Conservation (phyloP, 2,329 filamentous ascomycete genomes). For the Cucurbitaria berberidis region DNA sequence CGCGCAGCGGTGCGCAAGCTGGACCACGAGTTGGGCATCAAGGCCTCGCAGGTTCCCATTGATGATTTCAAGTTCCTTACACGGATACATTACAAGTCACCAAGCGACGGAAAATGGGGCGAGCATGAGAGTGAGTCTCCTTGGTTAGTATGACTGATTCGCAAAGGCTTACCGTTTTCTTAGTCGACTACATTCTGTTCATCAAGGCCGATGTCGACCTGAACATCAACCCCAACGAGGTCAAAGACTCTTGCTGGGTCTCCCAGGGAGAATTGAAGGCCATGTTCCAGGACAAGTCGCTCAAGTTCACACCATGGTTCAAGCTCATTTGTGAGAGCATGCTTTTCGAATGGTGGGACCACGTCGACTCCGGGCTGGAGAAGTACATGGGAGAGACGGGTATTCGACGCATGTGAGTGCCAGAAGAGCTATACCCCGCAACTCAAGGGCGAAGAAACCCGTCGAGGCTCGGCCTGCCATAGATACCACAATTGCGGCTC, state of each 20-base stretch:
- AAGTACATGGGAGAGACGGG: conserved; percentile 84
- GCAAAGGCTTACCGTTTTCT: conserved; percentile 25
- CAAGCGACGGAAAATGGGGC: conserved; percentile 97
- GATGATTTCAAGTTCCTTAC: conserved; percentile 94
- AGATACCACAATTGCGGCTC: conserved; percentile 36
- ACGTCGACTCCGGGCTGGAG: conserved; percentile 79
- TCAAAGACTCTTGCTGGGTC: conserved; percentile 83
- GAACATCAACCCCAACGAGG: conserved; percentile 84
- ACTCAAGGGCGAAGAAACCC: conserved; percentile 27
- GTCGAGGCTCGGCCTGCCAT: conserved; percentile 29
- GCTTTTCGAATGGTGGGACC: conserved; percentile 97
- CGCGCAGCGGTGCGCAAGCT: conserved; percentile 91
- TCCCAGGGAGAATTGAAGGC: conserved; percentile 79
- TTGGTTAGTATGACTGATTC: background rate
- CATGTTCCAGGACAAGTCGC: conserved; percentile 79
- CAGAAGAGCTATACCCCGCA: background rate
- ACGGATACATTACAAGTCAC: conserved; percentile 96
- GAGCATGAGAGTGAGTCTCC: conserved; percentile 86
- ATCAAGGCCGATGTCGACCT: conserved; percentile 87
- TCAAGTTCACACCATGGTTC: conserved; percentile 98
- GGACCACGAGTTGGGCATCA: conserved; percentile 93
- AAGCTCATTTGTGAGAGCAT: conserved; percentile 98
- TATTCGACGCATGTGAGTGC: conserved; percentile 78
- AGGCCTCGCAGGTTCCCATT: conserved; percentile 83
- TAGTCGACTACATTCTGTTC: conserved; percentile 98